A percentile compares a stretch with the other conserved stretches of the same genome.
phyloP scores from a whole-genome alignment of 1,284 basidiomycete species.

The Vanrija humicola region DNA sequence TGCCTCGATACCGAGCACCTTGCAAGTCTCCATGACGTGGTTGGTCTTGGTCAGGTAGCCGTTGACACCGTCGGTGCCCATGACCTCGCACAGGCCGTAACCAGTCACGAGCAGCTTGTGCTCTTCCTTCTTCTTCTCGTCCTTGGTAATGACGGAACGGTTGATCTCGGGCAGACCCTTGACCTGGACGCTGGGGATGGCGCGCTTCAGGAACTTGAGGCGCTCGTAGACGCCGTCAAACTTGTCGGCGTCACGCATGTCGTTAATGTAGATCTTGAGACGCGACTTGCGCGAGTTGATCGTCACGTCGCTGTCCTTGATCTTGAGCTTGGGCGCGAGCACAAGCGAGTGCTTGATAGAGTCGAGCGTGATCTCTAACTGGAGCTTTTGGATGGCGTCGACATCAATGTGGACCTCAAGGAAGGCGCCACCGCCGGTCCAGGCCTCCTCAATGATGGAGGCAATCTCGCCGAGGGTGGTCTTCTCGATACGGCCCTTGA shows the following conservation, averaged over 20 bases:
- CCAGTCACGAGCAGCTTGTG: slow-evolving; percentile 78
- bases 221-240: slow-evolving; percentile 63
- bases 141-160: slow-evolving; percentile 87
- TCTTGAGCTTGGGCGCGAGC: slow-evolving; percentile 81
- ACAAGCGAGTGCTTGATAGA: slow-evolving; percentile 92
- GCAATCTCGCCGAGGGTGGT: slow-evolving; percentile 93
- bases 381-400: slow-evolving; percentile 82
- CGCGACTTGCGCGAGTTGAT: slow-evolving; percentile 20
- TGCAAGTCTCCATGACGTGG: slow-evolving; percentile 92
- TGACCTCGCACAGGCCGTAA: slow-evolving; percentile 94
- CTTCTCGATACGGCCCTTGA: slow-evolving; percentile 94
- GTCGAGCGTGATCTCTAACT: slow-evolving; percentile 90
- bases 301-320: slow-evolving; percentile 67
- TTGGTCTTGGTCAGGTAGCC: slow-evolving; percentile 92
- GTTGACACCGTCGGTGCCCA: slow-evolving; percentile 94
- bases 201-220: slow-evolving; percentile 76
- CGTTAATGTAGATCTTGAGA: slow-evolving; percentile 24
- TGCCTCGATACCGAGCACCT: slow-evolving; percentile 95
- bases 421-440: slow-evolving; percentile 88
- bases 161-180: slow-evolving; percentile 85
- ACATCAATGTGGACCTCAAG: slow-evolving; percentile 90
- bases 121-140: slow-evolving; percentile 66
- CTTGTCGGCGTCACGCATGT: slow-evolving; percentile 56
- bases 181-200: slow-evolving; percentile 76
- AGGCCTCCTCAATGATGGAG: slow-evolving; percentile 89